Evolutionary conservation across 1,284 basidiomycete genomes (phyloP), one percentile per base, ranked within the genome.

Genomic region (Omphalotus olearius): DNA sequence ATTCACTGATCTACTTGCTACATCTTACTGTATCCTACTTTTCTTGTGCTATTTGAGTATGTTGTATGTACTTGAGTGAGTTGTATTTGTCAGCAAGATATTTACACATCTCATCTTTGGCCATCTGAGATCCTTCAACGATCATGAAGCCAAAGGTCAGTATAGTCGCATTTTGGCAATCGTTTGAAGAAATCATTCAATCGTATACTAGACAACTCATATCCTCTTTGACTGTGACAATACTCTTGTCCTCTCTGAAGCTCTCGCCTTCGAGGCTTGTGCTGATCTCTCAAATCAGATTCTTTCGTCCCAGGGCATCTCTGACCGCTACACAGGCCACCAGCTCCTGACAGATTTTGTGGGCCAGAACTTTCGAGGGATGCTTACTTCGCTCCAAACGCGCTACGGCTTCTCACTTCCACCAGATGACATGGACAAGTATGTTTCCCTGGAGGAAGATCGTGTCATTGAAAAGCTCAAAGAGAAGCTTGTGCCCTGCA

Each of bases 171-270:
- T 17, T 23, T 17, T 6, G 18, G 28, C 16, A 6, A 4, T 30
- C n/a, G 14, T 40, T n/a, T 41, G 17, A 33, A 35, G 4, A 23
- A 26, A 7, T 37, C 23, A 45, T 14, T 44, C n/a, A 39, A 3
- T 16, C 9, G 7, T 18, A 23, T 14, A 13, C 30, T 23, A 63
- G 62, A 61, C 59, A 20, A 59, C 59, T 18, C 56, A 59, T 10
- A 58, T 64, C 20, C 59, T 64, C 13, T 62, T 64, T 42, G 62
- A 64, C 49, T 64, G 62, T 51, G 62, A 64, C 52, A 64, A 64
- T 45, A 64, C 62, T 4, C 58, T 64, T 16, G 61, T 62, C n/a
- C 57, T 62, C 16, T 63, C 61, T 4, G 62, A 64, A 50, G 43
- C 47, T 6, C 56, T 63, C 11, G 62, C 62, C 9, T 64, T 64